Base-by-base conservation (phyloP, 768 basidiomycete species). In the Macrolepiota fuliginosa region DNA sequence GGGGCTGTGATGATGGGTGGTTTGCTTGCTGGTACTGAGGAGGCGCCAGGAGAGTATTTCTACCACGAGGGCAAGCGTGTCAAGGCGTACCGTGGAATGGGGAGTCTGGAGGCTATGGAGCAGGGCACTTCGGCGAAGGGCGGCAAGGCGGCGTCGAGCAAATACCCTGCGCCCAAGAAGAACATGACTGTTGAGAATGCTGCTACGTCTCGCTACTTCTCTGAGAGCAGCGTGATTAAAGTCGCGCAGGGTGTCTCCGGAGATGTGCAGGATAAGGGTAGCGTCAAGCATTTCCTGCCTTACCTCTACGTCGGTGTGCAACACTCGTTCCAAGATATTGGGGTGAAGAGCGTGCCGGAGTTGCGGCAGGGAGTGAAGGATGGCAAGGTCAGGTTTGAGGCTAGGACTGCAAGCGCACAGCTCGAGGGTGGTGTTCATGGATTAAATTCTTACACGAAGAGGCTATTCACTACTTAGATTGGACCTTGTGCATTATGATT, bases 1-100 rank as follows among this genome's bases (percentile, higher is more conserved):
- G 88, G 90, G 24, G 96, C 94, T 3, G 95, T 98, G 56, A 98
- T 98, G 97, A 98, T 99, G 97, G 97, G 97, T 49, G 90, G 94
- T 9, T 76, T 98, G 52, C 81, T 99, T 27, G 97, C 97, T 1
- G 96, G 96, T 32, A 98, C 97, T 37, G 89, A 93, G 64, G 96
- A 99, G 74, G 94, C 95, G 0, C 97, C 97, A 0, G 97, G 97
- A 67, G 95, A 98, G 78, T 99, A 97, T 80, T 98, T 97, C 74
- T 99, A 96, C 77, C 96, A 98, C 71, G 96, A 98, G 65, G 97
- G 97, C 64, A 97, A 97, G 81, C 90, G 97, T 52, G 94, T 98
- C 72, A 99, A 99, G 83, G 88, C 96, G 36, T 99, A 98, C 77
- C 89, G 97, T 60, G 97, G 97, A 4, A 99, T 99, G 97, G 96